phyloP scores from a whole-genome alignment of 208 protist genomes.

The Kentomonas sorsogonicus region DNA sequence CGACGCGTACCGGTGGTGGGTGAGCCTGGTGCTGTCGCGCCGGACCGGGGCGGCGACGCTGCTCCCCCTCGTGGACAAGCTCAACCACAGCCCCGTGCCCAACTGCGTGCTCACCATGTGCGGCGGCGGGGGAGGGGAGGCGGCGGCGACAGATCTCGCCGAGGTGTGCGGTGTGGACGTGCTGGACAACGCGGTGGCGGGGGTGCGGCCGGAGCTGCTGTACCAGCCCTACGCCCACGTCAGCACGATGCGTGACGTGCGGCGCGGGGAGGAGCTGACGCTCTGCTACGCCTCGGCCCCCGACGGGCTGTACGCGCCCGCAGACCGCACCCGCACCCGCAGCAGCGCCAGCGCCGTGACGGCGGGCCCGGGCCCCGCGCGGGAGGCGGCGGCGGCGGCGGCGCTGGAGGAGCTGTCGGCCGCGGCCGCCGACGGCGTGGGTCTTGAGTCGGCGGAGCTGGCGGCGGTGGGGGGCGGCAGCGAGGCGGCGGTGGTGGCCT shows the following conservation, averaged over 20 bases:
- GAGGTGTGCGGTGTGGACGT: slow-evolving; percentile 68
- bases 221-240: slow-evolving; percentile 77
- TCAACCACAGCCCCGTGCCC: slow-evolving; percentile 72
- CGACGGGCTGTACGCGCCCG: slow-evolving; percentile 21
- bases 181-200: slow-evolving; percentile 82
- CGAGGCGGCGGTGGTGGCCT: slow-evolving; percentile 1
- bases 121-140: neutral
- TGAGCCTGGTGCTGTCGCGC: slow-evolving; percentile 69
- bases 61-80: slow-evolving; percentile 76
- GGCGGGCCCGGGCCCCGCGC: neutral
- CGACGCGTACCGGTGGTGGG: slow-evolving; percentile 62
- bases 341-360: neutral
- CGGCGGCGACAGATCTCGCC: slow-evolving; percentile 6
- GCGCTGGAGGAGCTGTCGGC: slow-evolving; percentile 12
- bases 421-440: neutral
- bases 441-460: neutral
- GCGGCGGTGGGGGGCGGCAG: neutral
- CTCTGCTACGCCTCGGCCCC: slow-evolving; percentile 65
- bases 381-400: slow-evolving; percentile 8
- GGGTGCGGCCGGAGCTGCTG: slow-evolving; percentile 52
- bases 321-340: no score
- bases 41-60: slow-evolving; percentile 55
- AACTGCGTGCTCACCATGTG: slow-evolving; percentile 84
- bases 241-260: slow-evolving; percentile 65
- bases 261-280: slow-evolving; percentile 62